A percentile compares a stretch with the other conserved stretches of the same genome.
These are phyloP conservation scores for Aspergillus leporis DNA, from an alignment of 495 filamentous ascomycete genomes.

Conservation along the genomic window DNA sequence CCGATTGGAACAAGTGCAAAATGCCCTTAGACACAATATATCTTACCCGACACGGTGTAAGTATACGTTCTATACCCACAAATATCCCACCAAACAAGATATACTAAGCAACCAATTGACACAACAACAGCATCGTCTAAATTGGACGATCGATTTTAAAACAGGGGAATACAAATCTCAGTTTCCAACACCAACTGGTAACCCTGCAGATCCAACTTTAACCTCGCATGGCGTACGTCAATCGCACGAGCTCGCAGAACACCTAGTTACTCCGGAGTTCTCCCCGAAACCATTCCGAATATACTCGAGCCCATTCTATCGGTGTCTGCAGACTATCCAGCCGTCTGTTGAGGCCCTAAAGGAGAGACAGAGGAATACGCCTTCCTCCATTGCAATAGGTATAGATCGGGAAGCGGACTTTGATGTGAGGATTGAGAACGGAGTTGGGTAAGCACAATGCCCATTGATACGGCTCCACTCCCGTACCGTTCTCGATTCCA, in stretches of 20 bases:
- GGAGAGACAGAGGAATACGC: conserved; percentile 20
- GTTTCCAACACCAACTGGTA: conserved; percentile 77
- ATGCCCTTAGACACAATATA: conserved; percentile 78
- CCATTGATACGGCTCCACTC: neutral
- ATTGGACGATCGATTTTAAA: conserved; percentile 77
- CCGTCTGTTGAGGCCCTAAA: conserved; percentile 63
- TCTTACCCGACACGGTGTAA: conserved; percentile 81
- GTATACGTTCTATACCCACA: conserved; percentile 30
- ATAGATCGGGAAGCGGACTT: conserved; percentile 28
- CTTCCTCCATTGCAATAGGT: neutral
- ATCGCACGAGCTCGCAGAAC: conserved; percentile 70
- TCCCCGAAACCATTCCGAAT: conserved; percentile 63
- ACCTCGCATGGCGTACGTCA: conserved; percentile 83
- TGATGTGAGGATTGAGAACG: conserved; percentile 69
- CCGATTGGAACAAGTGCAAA: conserved; percentile 4
- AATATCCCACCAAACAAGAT: conserved; percentile 16
- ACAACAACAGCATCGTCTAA: conserved; percentile 74
- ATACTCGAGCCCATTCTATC: conserved; percentile 87
- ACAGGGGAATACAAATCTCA: conserved; percentile 71
- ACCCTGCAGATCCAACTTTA: conserved; percentile 83
- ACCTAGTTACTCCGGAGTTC: conserved; percentile 61
- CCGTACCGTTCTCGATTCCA: neutral
- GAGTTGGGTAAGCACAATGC: conserved; percentile 56
- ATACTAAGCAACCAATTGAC: conserved; percentile 10
- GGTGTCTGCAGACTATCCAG: conserved; percentile 84